Conservation (phyloP, 495 filamentous ascomycete species). For the Aspergillus haitiensis region DNA sequence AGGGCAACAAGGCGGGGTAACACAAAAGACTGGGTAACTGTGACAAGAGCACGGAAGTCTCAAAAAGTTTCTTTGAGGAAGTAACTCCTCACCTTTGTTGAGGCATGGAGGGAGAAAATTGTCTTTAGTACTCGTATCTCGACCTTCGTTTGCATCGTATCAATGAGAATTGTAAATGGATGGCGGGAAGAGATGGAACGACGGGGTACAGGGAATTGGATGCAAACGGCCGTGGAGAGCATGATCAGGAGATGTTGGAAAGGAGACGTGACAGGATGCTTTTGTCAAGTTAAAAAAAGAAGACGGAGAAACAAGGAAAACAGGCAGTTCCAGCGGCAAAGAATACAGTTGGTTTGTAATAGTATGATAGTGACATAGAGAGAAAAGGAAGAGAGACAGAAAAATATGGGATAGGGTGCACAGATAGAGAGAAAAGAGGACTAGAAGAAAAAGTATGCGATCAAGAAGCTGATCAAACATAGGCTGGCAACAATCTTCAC, state of each 20-base stretch:
- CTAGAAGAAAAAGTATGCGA: slow-evolving; percentile 95
- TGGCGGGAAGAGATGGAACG: slow-evolving; percentile 10
- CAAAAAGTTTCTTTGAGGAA: background rate
- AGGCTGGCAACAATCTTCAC: slow-evolving; percentile 79
- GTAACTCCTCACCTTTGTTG: background rate
- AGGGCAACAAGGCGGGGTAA: slow-evolving; percentile 14
- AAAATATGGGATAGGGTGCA: background rate
- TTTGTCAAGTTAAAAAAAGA: slow-evolving; percentile 22
- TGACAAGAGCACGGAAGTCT: slow-evolving; percentile 11
- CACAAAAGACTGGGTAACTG: slow-evolving; percentile 18
- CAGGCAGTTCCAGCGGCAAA: slow-evolving; percentile 23
- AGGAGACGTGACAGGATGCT: slow-evolving; percentile 22
- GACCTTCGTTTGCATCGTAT: slow-evolving; percentile 15
- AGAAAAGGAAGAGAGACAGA: slow-evolving; percentile 24
- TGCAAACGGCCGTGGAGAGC: slow-evolving; percentile 9
- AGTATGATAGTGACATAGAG: slow-evolving; percentile 18
- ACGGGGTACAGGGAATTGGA: slow-evolving; percentile 1
- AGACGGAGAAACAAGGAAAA: slow-evolving; percentile 17
- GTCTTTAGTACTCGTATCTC: slow-evolving; percentile 2
- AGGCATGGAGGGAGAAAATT: background rate
- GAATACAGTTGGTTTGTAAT: slow-evolving; percentile 28
- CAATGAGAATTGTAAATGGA: slow-evolving; percentile 12
- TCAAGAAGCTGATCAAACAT: slow-evolving; percentile 85
- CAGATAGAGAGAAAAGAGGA: slow-evolving; percentile 20
- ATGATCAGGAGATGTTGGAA: slow-evolving; percentile 9